A percentile compares a stretch with the other conserved stretches of the same genome.
Conservation (phyloP, 2,329 filamentous ascomycete species). For the Scedosporium boydii region DNA sequence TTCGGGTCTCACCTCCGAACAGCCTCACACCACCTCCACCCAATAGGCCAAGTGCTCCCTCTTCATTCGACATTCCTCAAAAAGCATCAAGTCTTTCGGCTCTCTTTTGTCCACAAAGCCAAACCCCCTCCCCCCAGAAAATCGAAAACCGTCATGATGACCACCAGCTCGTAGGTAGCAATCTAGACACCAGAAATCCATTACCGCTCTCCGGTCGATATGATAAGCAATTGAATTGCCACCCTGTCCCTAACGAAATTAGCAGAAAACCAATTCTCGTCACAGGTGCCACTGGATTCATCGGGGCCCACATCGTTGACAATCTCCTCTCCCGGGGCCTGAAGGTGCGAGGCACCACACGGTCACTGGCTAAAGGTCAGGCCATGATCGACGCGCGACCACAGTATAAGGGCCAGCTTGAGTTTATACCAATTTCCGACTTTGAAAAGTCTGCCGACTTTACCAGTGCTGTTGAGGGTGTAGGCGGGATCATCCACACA, state of each 20-base stretch:
- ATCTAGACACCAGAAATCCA: too few relatives aligned
- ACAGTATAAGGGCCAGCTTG: constrained; percentile 17
- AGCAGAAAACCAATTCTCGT: constrained; percentile 20
- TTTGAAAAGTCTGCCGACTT: constrained; percentile 16
- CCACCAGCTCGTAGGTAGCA: too few relatives aligned
- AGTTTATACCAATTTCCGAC: constrained; percentile 21
- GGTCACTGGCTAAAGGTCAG: constrained; percentile 7
- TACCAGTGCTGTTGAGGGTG: constrained; percentile 15
- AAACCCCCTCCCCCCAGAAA: too few relatives aligned
- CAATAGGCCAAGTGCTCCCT: too few relatives aligned
- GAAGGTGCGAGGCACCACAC: constrained; percentile 29
- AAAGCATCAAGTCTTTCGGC: too few relatives aligned
- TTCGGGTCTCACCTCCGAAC: too few relatives aligned
- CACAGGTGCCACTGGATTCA: constrained; percentile 32
- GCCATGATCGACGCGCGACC: constrained; percentile 4
- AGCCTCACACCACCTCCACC: too few relatives aligned
- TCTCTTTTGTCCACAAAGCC: too few relatives aligned
- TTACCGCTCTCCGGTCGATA: too few relatives aligned
- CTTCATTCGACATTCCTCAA: too few relatives aligned
- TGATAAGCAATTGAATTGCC: too few relatives aligned
- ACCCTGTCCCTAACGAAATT: background rate
- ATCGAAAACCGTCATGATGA: too few relatives aligned
- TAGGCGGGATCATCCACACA: constrained; percentile 25
- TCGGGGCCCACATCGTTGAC: constrained; percentile 27
- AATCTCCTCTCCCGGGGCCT: constrained; percentile 25